phyloP scores from a whole-genome alignment of 1,284 basidiomycete genomes.

The Heterobasidion annosum region DNA sequence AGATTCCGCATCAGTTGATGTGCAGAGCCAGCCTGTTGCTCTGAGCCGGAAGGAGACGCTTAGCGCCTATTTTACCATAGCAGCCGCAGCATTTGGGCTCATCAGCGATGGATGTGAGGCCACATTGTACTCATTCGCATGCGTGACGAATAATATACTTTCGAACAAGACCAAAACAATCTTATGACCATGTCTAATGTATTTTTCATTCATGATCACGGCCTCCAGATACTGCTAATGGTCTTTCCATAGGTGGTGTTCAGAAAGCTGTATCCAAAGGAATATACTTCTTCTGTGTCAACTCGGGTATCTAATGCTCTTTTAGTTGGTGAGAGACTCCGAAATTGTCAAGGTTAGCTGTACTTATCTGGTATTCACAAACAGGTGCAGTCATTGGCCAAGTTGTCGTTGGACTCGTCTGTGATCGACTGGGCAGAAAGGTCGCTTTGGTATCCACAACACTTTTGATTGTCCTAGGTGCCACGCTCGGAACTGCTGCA shows the following conservation, averaged over 20 bases:
- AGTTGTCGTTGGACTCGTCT: slow-evolving; percentile 56
- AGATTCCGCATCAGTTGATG: background rate
- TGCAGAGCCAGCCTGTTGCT: background rate
- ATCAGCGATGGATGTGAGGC: slow-evolving; percentile 62
- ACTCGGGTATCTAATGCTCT: slow-evolving; percentile 70
- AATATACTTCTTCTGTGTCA: slow-evolving; percentile 52
- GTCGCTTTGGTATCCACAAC: slow-evolving; percentile 66
- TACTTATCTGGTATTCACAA: background rate
- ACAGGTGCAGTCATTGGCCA: slow-evolving; percentile 62
- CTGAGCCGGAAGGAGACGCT: slow-evolving; percentile 26
- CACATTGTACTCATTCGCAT: background rate
- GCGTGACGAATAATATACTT: too few species aligned
- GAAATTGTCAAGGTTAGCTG: background rate
- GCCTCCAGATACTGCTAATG: slow-evolving; percentile 7
- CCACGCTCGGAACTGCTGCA: slow-evolving; percentile 64
- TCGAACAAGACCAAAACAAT: slow-evolving; percentile 53
- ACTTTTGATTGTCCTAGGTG: slow-evolving; percentile 61
- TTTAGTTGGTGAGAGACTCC: slow-evolving; percentile 45
- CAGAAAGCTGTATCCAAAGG: slow-evolving; percentile 48
- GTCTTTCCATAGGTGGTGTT: slow-evolving; percentile 41
- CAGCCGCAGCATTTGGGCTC: slow-evolving; percentile 56
- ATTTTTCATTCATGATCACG: background rate
- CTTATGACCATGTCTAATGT: slow-evolving; percentile 60
- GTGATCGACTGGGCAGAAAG: slow-evolving; percentile 67
- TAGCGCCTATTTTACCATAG: slow-evolving; percentile 53